These are phyloP conservation scores for Pseudogymnoascus sp. DNA, from an alignment of 2,329 filamentous ascomycete genomes.

Conservation along the genomic window DNA sequence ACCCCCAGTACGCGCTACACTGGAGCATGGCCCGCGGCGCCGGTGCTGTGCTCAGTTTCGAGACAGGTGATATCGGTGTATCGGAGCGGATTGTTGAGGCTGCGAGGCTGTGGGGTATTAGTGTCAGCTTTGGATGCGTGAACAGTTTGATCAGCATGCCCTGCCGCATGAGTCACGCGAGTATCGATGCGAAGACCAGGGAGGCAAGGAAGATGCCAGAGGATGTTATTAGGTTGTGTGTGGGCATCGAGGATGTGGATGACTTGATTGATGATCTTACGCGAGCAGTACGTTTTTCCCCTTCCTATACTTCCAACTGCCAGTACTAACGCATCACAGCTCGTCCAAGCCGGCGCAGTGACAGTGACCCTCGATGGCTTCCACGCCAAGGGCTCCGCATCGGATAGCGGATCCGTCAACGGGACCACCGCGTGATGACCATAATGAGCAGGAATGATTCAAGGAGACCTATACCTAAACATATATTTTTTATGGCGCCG, in stretches of 20 bases:
- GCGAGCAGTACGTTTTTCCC: constrained; percentile 63
- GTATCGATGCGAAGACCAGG: constrained; percentile 91
- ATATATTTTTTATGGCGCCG: not conserved
- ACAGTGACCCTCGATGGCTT: constrained; percentile 79
- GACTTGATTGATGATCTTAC: constrained; percentile 91
- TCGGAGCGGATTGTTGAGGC: constrained; percentile 93
- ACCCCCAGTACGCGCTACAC: constrained; percentile 94
- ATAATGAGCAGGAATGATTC: not conserved
- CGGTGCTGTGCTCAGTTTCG: constrained; percentile 90
- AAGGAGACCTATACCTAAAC: not conserved
- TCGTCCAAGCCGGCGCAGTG: constrained; percentile 91
- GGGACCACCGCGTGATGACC: not conserved
- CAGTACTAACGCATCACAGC: constrained; percentile 37
- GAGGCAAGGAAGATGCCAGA: constrained; percentile 87
- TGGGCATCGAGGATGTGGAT: constrained; percentile 88
- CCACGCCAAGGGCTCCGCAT: constrained; percentile 41
- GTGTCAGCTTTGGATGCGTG: constrained; percentile 94
- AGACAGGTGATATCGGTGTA: constrained; percentile 77
- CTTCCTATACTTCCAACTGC: not conserved
- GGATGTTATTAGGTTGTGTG: constrained; percentile 90
- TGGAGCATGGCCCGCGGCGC: constrained; percentile 92
- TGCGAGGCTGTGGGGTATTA: constrained; percentile 86
- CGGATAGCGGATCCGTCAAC: constrained; percentile 2
- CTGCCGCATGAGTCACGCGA: constrained; percentile 98
- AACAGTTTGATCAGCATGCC: constrained; percentile 99